Conservation (phyloP, 2,329 filamentous ascomycete genomes). For the Aureobasidium leucospermi region DNA sequence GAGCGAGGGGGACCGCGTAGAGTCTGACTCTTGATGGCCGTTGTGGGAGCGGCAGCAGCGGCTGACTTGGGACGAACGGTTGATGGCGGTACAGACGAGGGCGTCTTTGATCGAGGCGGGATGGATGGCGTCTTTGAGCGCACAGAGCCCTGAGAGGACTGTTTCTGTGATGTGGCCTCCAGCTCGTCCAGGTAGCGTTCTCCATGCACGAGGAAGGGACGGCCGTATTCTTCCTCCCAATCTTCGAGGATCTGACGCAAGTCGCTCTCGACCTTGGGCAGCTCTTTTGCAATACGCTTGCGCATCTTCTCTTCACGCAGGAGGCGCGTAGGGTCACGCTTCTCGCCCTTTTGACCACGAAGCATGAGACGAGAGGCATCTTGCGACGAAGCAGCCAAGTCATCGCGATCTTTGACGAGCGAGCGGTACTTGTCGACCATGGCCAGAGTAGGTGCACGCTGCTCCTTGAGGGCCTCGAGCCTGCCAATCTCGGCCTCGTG, state of each 20-base stretch:
- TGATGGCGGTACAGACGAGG: not conserved
- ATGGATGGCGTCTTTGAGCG: conserved; percentile 63
- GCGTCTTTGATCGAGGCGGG: conserved; percentile 14
- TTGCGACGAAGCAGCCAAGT: conserved; percentile 82
- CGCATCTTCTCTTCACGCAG: conserved; percentile 97
- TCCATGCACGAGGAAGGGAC: conserved; percentile 87
- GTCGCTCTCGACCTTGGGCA: conserved; percentile 86
- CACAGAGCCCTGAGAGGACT: conserved; percentile 27
- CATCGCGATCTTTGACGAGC: conserved; percentile 77
- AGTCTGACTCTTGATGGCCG: conserved; percentile 2
- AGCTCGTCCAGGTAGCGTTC: conserved; percentile 83
- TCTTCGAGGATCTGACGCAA: conserved; percentile 70
- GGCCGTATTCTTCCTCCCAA: conserved; percentile 91
- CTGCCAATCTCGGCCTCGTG: conserved; percentile 86
- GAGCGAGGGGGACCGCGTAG: conserved; percentile 24
- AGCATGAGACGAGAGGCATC: conserved; percentile 90
- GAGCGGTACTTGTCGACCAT: conserved; percentile 77
- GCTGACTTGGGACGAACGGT: conserved; percentile 22
- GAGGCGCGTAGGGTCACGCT: conserved; percentile 86
- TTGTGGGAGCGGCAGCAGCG: conserved; percentile 28
- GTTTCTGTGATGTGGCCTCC: conserved; percentile 51
- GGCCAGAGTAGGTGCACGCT: conserved; percentile 75
- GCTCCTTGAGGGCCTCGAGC: conserved; percentile 73
- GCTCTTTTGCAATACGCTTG: conserved; percentile 90
- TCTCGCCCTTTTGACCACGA: conserved; percentile 87